phyloP scores from a whole-genome alignment of 768 basidiomycete genomes.

The Phlebiopsis flavidoalba region DNA sequence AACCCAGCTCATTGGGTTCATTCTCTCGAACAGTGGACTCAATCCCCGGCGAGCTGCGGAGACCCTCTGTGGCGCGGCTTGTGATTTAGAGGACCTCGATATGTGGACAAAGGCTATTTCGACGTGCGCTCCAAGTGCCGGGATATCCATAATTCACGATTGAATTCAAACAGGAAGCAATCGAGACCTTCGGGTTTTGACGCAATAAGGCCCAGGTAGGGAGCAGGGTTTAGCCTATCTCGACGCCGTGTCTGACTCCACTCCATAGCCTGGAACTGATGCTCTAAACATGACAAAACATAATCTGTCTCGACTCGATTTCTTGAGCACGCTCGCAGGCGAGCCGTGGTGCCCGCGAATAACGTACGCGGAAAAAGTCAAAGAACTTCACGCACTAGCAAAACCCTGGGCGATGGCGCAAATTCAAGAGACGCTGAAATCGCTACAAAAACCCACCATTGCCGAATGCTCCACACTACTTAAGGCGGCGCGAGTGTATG shows the following conservation, averaged over 20 bases:
- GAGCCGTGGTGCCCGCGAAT: not conserved
- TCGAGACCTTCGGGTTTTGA: slow-evolving; percentile 10
- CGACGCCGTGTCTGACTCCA: not conserved
- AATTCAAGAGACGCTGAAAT: not conserved
- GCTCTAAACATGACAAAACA: not conserved
- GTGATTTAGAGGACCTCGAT: not conserved
- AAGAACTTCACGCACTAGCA: not conserved
- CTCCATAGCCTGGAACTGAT: slow-evolving; percentile 4
- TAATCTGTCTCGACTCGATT: not conserved
- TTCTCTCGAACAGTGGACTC: not conserved
- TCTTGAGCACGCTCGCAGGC: not conserved
- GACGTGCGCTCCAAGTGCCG: slow-evolving; percentile 1
- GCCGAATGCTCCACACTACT: not conserved
- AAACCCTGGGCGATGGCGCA: not conserved
- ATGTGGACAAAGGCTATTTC: slow-evolving; percentile 11
- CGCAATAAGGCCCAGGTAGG: not conserved
- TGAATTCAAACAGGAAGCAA: slow-evolving; percentile 2
- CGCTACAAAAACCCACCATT: not conserved
- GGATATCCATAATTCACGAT: not conserved
- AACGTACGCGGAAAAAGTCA: not conserved
- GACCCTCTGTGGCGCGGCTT: slow-evolving; percentile 8
- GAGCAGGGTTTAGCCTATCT: not conserved
- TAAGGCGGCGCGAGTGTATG: not conserved
- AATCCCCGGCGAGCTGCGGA: not conserved
- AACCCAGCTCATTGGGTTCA: not conserved